Percentiles rank a stretch among this genome's conserved stretches.
Conservation (phyloP, 139 green algal species). For the Chlorella sp. region DNA sequence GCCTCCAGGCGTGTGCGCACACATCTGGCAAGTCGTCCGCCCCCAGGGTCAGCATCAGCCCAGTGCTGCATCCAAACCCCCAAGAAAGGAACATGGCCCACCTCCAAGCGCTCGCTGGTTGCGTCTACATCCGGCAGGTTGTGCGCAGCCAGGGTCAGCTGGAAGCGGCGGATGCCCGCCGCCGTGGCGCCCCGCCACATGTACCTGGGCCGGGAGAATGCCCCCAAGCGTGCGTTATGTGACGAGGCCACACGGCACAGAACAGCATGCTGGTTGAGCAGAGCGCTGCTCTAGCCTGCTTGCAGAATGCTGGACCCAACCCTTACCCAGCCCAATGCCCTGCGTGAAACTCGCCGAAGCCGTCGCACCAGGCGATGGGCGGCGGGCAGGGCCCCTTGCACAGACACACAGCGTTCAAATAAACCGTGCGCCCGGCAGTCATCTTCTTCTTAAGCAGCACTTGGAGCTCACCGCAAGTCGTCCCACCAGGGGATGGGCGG, state of each 20-base stretch:
- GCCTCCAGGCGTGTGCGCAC: too few species aligned
- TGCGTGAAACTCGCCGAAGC: conserved; percentile 26
- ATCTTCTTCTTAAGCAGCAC: too few species aligned
- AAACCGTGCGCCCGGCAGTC: too few species aligned
- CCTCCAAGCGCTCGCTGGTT: conserved; percentile 42
- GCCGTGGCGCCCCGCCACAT: conserved; percentile 58
- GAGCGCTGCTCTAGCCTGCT: too few species aligned
- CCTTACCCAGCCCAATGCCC: too few species aligned
- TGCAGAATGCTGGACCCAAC: too few species aligned
- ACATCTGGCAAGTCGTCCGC: too few species aligned
- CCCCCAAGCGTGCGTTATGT: not conserved
- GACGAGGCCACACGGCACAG: too few species aligned
- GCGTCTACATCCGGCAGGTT: conserved; percentile 20
- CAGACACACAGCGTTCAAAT: not conserved
- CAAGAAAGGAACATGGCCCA: not conserved
- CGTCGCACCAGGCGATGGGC: not conserved
- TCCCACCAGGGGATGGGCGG: conserved; percentile 58
- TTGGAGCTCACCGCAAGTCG: conserved; percentile 58
- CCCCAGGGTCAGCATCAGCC: too few species aligned
- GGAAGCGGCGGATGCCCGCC: not conserved
- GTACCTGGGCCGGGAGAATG: conserved; percentile 36
- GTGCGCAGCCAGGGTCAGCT: conserved; percentile 9
- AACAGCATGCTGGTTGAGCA: too few species aligned
- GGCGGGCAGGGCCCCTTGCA: not conserved
- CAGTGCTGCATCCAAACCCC: too few species aligned